A percentile compares a stretch with the other conserved stretches of the same genome.
Conservation (phyloP, 768 basidiomycete species). For the Xerocomellus intermedius region DNA sequence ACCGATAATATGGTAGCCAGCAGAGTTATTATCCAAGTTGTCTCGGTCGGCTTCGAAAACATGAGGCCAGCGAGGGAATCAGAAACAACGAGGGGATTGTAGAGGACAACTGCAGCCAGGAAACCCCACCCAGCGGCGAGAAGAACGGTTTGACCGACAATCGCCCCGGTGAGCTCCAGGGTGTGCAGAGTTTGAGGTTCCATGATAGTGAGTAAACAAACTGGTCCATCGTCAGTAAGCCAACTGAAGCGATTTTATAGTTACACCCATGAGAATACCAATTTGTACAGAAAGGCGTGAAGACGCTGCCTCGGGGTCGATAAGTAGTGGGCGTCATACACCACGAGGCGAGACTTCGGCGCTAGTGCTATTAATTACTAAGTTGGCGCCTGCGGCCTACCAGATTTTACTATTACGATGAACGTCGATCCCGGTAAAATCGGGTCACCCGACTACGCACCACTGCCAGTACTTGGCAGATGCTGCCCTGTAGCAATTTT, state of each 20-base stretch:
- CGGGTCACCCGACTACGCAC: too few species aligned
- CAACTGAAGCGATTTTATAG: neutral
- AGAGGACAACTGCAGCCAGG: neutral
- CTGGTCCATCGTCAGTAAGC: neutral
- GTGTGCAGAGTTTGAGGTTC: neutral
- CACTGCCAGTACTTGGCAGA: too few species aligned
- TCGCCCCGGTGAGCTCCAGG: neutral
- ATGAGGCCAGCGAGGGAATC: neutral
- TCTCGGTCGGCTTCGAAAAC: neutral
- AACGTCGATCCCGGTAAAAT: too few species aligned
- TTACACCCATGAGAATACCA: neutral
- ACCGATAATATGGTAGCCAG: neutral
- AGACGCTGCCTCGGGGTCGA: too few species aligned
- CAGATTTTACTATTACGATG: too few species aligned
- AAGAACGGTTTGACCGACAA: neutral
- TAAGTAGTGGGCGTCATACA: too few species aligned
- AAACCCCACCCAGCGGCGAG: conserved; percentile 1
- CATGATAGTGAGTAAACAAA: neutral
- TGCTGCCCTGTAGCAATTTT: too few species aligned
- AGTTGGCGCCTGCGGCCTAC: too few species aligned
- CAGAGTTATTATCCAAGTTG: neutral
- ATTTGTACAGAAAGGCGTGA: too few species aligned
- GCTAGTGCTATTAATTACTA: too few species aligned
- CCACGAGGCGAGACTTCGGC: too few species aligned
- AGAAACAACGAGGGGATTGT: neutral